Percentiles rank a stretch among this genome's conserved stretches.
Evolutionary conservation across 2,329 filamentous ascomycete species (phyloP).

Genomic region (Colletotrichum destructivum): DNA sequence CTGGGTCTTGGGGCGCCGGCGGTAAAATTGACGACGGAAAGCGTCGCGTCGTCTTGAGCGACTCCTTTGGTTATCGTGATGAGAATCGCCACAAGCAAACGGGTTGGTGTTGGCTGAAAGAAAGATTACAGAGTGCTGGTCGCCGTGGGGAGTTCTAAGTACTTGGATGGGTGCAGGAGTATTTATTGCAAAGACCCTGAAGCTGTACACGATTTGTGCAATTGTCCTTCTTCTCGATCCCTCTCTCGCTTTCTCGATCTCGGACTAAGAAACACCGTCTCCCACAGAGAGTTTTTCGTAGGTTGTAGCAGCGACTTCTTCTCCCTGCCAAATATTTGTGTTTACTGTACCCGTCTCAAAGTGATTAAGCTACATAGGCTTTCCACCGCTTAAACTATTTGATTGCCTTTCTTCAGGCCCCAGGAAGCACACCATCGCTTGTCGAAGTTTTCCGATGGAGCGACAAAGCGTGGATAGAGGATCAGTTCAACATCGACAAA

Average conservation of each 20-base stretch:
- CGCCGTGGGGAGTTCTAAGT: no score
- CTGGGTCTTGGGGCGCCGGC: background rate
- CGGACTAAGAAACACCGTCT: no score
- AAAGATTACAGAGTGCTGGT: no score
- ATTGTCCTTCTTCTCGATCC: background rate
- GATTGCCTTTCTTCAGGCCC: background rate
- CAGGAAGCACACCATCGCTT: background rate
- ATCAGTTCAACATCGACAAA: background rate
- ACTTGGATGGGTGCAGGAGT: no score
- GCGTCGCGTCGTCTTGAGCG: background rate
- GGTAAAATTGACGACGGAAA: slow-evolving; percentile 4
- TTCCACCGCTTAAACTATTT: background rate
- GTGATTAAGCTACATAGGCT: background rate
- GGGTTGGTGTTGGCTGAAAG: no score
- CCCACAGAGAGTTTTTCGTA: background rate
- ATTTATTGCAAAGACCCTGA: background rate
- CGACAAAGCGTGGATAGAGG: background rate
- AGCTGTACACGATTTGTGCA: background rate
- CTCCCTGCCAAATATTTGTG: no score
- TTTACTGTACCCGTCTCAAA: background rate
- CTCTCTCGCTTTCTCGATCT: no score
- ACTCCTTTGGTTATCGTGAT: background rate
- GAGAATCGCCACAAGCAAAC: background rate
- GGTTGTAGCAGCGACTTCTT: background rate
- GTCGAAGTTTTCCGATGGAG: background rate